phyloP scores from a whole-genome alignment of 1,284 basidiomycete genomes.

The Cutaneotrichosporon spelunceum region DNA sequence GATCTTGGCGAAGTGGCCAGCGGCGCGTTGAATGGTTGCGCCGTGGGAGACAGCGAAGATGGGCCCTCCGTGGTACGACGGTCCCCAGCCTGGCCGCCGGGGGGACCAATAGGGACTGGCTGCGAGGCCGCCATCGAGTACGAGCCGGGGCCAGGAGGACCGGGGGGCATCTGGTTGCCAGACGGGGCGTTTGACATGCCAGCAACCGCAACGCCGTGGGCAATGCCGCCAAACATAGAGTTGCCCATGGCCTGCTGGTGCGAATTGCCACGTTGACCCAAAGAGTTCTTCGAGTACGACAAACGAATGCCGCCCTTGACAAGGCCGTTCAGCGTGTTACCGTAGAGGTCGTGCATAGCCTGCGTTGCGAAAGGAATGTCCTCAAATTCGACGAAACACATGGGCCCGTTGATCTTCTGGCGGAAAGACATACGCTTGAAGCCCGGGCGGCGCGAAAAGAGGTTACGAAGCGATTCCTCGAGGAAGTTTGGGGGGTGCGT shows the following conservation, averaged over 20 bases:
- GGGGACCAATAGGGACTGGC: slow-evolving; percentile 21
- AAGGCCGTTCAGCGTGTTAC: slow-evolving; percentile 81
- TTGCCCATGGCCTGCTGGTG: slow-evolving; percentile 37
- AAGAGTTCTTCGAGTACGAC: slow-evolving; percentile 92
- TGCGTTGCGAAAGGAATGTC: slow-evolving; percentile 79
- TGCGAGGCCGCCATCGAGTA: slow-evolving; percentile 15
- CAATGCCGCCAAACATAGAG: slow-evolving; percentile 43
- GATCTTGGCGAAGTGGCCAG: slow-evolving; percentile 41
- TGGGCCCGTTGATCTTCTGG: slow-evolving; percentile 92
- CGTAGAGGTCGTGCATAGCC: slow-evolving; percentile 84
- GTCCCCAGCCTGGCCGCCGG: slow-evolving; percentile 16
- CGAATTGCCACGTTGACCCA: slow-evolving; percentile 58
- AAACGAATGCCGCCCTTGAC: slow-evolving; percentile 94
- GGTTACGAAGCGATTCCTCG: slow-evolving; percentile 74
- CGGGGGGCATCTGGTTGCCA: slow-evolving; percentile 13
- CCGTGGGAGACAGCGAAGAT: slow-evolving; percentile 44
- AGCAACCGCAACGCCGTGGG: slow-evolving; percentile 46
- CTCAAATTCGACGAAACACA: slow-evolving; percentile 98
- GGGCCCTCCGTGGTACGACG: slow-evolving; percentile 16
- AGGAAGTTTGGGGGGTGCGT: slow-evolving; percentile 69
- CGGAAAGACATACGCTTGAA: slow-evolving; percentile 90
- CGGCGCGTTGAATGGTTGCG: slow-evolving; percentile 44
- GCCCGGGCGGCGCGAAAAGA: slow-evolving; percentile 75
- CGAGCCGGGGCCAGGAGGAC: not conserved
- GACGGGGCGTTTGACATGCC: slow-evolving; percentile 34